phyloP scores from a whole-genome alignment of 2,329 filamentous ascomycete genomes.

The Aureobasidium mangrovei region DNA sequence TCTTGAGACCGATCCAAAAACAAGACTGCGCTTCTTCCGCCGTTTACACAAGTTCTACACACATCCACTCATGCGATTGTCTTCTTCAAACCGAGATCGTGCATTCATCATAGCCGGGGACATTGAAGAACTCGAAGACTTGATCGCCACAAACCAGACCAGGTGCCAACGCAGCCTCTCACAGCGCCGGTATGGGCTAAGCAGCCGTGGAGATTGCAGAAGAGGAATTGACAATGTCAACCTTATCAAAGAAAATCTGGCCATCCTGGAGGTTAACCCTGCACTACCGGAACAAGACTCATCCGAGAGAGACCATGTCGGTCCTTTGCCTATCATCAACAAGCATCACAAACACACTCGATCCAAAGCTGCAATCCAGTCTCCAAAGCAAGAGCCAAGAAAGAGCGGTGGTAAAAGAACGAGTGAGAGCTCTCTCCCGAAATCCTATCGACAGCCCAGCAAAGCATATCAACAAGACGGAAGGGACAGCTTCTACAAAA shows the following conservation, averaged over 20 bases:
- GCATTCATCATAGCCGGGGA: neutral
- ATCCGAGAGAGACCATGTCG: too few species aligned
- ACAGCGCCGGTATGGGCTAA: neutral
- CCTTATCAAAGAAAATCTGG: neutral
- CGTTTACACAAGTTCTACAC: constrained; percentile 2
- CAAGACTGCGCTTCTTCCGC: neutral
- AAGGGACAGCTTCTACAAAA: neutral
- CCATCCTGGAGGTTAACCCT: neutral
- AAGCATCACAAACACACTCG: neutral
- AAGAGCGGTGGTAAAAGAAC: neutral
- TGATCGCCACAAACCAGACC: neutral
- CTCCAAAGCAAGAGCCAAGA: neutral
- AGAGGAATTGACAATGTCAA: neutral
- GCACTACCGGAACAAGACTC: neutral
- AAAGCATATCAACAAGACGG: neutral
- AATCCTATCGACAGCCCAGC: neutral
- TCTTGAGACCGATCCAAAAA: neutral
- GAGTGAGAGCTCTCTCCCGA: neutral
- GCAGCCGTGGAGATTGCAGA: neutral
- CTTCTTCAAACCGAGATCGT: neutral
- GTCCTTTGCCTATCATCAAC: neutral
- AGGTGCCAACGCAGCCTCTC: neutral
- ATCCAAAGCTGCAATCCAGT: neutral
- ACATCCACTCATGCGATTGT: neutral
- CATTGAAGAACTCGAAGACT: neutral